A percentile compares a stretch with the other conserved stretches of the same genome.
Evolutionary conservation across 1,139 yeast species (phyloP).

Genomic region (Debaryomyces psychrophilus): DNA sequence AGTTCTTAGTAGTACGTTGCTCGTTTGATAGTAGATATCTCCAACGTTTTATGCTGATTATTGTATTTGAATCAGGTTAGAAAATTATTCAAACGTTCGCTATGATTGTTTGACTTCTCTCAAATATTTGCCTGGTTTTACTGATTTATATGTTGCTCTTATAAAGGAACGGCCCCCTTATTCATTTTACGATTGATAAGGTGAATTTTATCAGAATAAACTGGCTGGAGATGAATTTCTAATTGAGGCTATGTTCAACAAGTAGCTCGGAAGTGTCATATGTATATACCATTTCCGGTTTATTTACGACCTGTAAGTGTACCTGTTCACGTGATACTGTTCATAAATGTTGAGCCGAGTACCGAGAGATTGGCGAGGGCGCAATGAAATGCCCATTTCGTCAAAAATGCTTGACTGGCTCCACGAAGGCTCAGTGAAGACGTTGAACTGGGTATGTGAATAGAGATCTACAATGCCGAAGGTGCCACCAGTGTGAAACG

Average conservation of each 20-base stretch:
- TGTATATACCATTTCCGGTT: background rate
- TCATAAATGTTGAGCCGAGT: background rate
- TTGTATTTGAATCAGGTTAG: background rate
- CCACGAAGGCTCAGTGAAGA: background rate
- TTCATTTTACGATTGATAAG: background rate
- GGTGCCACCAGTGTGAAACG: background rate
- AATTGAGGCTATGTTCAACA: constrained; percentile 5
- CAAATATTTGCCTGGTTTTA: background rate
- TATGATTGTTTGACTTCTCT: background rate
- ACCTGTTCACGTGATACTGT: background rate
- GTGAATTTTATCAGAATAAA: background rate
- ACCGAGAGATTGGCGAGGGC: background rate
- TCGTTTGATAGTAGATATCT: background rate
- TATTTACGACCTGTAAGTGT: background rate
- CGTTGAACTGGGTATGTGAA: background rate
- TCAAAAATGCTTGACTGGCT: background rate
- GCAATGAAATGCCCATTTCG: background rate
- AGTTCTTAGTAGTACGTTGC: background rate
- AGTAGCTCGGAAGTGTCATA: background rate
- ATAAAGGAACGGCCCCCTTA: background rate
- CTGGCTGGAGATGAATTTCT: background rate
- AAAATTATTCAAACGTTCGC: background rate
- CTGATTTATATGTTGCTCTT: background rate
- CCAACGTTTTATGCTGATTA: background rate
- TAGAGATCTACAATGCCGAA: background rate